These are phyloP conservation scores for Epichloe elymi DNA, from an alignment of 2,329 filamentous ascomycete genomes.

Conservation along the genomic window DNA sequence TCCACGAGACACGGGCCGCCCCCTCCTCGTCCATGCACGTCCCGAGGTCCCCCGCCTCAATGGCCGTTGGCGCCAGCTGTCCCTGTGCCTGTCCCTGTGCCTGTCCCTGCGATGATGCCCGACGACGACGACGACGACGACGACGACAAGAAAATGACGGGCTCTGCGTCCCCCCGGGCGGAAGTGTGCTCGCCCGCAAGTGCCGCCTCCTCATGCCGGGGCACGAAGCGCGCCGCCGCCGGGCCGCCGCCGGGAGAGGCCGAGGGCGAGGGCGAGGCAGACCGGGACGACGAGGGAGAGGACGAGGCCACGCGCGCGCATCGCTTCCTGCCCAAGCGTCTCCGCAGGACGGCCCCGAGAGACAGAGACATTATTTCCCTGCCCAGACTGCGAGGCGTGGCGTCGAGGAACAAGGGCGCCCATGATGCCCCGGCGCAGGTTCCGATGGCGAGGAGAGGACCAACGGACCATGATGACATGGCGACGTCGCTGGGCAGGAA, in stretches of 20 bases:
- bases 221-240: constrained; percentile 35
- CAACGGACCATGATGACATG: background rate
- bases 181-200: constrained; percentile 21
- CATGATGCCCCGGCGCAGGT: background rate
- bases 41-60: constrained; percentile 8
- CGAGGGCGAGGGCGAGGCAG: constrained; percentile 3
- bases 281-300: constrained; percentile 7
- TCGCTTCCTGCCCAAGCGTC: constrained; percentile 24
- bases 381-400: constrained; percentile 18
- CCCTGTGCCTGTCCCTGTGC: background rate
- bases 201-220: constrained; percentile 25
- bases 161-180: no score
- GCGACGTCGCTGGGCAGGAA: background rate
- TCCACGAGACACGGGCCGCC: constrained; percentile 28
- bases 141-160: no score
- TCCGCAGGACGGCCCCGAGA: constrained; percentile 37
- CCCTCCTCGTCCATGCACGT: background rate
- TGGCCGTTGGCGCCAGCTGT: constrained; percentile 13
- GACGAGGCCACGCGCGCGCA: constrained; percentile 11
- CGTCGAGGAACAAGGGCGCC: constrained; percentile 9
- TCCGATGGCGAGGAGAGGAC: background rate
- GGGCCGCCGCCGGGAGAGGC: constrained; percentile 19
- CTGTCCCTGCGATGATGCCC: background rate
- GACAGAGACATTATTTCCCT: constrained; percentile 23
- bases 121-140: no score